These are phyloP conservation scores for Neurospora terricola DNA, from an alignment of 495 filamentous ascomycete species.

Conservation along the genomic window DNA sequence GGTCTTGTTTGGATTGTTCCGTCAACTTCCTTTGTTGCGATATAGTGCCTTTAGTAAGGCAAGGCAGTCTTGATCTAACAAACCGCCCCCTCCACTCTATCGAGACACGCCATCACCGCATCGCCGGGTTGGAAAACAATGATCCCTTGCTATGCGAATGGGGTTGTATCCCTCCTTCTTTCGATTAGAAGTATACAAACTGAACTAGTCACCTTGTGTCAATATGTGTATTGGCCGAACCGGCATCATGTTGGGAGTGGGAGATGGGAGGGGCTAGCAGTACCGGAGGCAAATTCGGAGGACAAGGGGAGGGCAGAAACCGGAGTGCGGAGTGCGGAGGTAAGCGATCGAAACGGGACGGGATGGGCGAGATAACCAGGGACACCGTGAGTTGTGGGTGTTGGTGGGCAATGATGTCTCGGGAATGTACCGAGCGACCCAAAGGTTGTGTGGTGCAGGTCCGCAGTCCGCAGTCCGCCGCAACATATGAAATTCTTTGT, in stretches of 20 bases:
- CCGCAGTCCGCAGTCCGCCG: background rate
- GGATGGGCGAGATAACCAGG: background rate
- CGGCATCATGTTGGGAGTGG: background rate
- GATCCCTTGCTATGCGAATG: background rate
- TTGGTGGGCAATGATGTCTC: slow-evolving; percentile 21
- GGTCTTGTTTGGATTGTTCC: background rate
- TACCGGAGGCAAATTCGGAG: background rate
- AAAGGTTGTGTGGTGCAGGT: slow-evolving; percentile 10
- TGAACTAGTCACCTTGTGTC: background rate
- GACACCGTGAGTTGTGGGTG: background rate
- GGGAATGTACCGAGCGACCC: slow-evolving; percentile 28
- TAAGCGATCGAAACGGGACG: slow-evolving; percentile 9
- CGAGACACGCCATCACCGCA: background rate
- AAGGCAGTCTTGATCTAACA: too few relatives aligned
- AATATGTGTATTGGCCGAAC: background rate
- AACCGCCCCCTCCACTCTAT: too few relatives aligned
- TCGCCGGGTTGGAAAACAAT: background rate
- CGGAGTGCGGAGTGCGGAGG: slow-evolving; percentile 6
- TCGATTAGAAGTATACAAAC: background rate
- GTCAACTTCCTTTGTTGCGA: background rate
- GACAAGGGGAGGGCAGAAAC: background rate
- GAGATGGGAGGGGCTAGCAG: background rate
- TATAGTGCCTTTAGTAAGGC: background rate
- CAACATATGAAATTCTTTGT: slow-evolving; percentile 15
- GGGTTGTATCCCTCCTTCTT: background rate